These are phyloP conservation scores for Dictyostelium capitatum DNA, from an alignment of 78 protist species.

Conservation along the genomic window DNA sequence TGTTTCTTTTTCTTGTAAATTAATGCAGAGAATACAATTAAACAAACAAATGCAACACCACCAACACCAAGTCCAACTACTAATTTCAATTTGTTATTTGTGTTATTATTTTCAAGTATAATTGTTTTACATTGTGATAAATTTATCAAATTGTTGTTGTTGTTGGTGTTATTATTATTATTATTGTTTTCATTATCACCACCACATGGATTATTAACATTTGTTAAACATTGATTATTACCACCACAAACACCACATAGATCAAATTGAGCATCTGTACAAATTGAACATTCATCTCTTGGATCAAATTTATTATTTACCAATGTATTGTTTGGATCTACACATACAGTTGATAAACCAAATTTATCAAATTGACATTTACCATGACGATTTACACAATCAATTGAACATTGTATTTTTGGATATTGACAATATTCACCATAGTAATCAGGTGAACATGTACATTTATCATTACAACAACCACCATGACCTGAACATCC, in stretches of 20 bases:
- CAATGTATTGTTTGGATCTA: not conserved
- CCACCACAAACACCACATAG: constrained; percentile 64
- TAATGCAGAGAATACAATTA: not conserved
- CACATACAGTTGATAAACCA: constrained; percentile 9
- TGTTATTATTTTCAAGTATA: not conserved
- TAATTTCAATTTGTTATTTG: not conserved
- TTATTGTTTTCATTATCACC: not conserved
- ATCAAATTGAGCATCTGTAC: constrained; percentile 13
- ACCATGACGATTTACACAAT: constrained; percentile 52
- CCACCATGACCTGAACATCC: constrained; percentile 75
- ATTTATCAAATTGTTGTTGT: too few relatives aligned
- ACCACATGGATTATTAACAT: not conserved
- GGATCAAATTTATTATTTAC: not conserved
- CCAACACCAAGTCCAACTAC: constrained; percentile 1
- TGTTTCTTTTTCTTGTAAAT: not conserved
- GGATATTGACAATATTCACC: constrained; percentile 46
- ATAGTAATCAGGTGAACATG: constrained; percentile 51
- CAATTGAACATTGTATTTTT: not conserved
- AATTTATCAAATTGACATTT: constrained; percentile 35
- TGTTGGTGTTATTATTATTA: too few relatives aligned
- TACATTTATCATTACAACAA: constrained; percentile 39
- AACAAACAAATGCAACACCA: not conserved
- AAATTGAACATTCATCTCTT: not conserved
- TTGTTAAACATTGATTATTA: not conserved
- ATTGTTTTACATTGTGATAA: not conserved